Evolutionary conservation across 2,329 filamentous ascomycete genomes (phyloP).

Genomic region (Monosporascus cannonballus): DNA sequence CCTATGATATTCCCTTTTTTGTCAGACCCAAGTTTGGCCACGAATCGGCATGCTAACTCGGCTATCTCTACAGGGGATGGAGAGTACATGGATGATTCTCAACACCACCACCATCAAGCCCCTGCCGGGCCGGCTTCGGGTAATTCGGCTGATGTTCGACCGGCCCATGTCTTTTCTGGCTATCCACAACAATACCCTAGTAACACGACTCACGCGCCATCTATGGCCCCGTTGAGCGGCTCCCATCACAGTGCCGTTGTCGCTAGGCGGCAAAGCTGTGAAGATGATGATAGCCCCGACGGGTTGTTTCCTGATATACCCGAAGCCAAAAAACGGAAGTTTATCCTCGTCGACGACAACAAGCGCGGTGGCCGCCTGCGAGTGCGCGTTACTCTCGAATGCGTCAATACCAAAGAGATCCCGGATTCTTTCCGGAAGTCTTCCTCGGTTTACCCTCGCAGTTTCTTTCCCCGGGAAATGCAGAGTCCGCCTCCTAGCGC

Average conservation of each 20-base stretch:
- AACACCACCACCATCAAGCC: constrained; percentile 61
- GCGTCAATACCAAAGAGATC: constrained; percentile 90
- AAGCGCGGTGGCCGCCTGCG: constrained; percentile 75
- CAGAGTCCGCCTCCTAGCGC: constrained; percentile 74
- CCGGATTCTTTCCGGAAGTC: constrained; percentile 89
- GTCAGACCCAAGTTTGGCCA: constrained; percentile 8
- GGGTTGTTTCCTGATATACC: constrained; percentile 83
- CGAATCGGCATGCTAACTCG: constrained; percentile 23
- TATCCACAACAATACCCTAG: constrained; percentile 29
- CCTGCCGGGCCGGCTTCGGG: constrained; percentile 44
- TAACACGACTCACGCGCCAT: constrained; percentile 34
- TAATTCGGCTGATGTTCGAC: constrained; percentile 50
- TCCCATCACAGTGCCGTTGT: constrained; percentile 27
- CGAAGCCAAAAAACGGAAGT: constrained; percentile 88
- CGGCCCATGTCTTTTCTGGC: constrained; percentile 31
- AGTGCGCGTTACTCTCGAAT: constrained; percentile 87
- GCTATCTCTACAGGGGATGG: constrained; percentile 47
- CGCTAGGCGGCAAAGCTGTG: constrained; percentile 21
- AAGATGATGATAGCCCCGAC: constrained; percentile 52
- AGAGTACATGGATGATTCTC: constrained; percentile 57
- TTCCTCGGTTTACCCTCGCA: constrained; percentile 84
- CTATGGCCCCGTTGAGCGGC: constrained; percentile 29
- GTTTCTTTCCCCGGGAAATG: constrained; percentile 92
- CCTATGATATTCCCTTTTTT: constrained; percentile 10
- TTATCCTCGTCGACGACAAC: constrained; percentile 89